Base-by-base conservation (phyloP, 2,329 filamentous ascomycete genomes). In the Diaporthe velutina region DNA sequence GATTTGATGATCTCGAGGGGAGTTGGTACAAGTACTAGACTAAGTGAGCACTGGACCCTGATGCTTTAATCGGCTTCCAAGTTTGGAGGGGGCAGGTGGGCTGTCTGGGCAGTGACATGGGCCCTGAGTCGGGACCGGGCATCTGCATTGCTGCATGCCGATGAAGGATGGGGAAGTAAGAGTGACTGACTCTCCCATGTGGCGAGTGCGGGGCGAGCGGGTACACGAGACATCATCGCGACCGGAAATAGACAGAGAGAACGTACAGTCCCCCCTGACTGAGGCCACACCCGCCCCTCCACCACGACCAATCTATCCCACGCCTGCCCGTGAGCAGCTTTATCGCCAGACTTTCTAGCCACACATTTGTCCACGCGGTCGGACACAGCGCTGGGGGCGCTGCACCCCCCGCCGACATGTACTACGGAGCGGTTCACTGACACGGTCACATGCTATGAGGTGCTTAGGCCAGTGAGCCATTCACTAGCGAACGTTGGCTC, bases 151-250 rank as follows among this genome's bases (percentile, higher is more conserved):
- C 25, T 33, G 28, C 42, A 52, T 64, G 42, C 58, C 28, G 57
- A 28, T 60, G 50, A 30, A 52, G 28, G n/a, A 58, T 70, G 38
- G 54, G 45, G 17, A 72, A 54, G 70, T 72, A 60, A 45, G 70
- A 42, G 70, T 28, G n/a, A 72, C 70, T 45, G 57, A 60, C 45
- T 64, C 70, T 64, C 38, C 54, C 57, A 64, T 55, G 70, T 72
- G 57, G 42, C 45, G 38, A 54, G 12, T 64, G 70, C 70, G 70
- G 70, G 70, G 70, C 50, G 9, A 17, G 70, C 70, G 70, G 70
- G 70, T 72, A 72, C 45, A 33, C 10, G 50, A 64, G 57, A 72
- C 70, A 42, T 72, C 57, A 19, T 68, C 13, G 10, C 25, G 15
- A 33, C 64, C 28, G 22, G 64, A 54, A 68, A 54, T 50, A 38